Evolutionary conservation across 371 early-diverging fungal species (phyloP).

Genomic region (Rhizomucor miehei): DNA sequence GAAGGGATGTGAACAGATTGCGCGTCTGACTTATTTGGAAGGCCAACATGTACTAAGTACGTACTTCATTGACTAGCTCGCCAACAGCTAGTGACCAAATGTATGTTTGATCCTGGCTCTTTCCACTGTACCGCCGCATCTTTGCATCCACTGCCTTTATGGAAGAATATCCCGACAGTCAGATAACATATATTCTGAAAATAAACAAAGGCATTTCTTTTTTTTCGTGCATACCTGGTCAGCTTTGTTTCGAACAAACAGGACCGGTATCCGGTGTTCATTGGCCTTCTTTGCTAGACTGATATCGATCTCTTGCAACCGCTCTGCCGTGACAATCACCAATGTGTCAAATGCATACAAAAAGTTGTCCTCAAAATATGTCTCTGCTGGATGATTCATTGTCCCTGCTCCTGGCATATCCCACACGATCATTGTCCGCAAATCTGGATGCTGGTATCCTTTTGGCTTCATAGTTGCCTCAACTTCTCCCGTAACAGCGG

Average conservation of each 20-base stretch:
- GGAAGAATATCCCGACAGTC: too few species aligned
- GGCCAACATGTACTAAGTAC: too few species aligned
- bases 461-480: slow-evolving; percentile 36
- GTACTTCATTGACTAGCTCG: slow-evolving; percentile 35
- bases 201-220: too few species aligned
- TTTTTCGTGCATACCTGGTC: slow-evolving; percentile 28
- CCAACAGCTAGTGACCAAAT: slow-evolving; percentile 35
- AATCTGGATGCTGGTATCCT: slow-evolving; percentile 43
- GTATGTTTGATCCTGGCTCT: slow-evolving; percentile 10
- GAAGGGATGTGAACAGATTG: not conserved
- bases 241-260: slow-evolving; percentile 45
- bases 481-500: slow-evolving; percentile 40
- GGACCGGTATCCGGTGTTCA: slow-evolving; percentile 30
- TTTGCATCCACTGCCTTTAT: slow-evolving; percentile 36
- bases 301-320: slow-evolving; percentile 33
- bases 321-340: slow-evolving; percentile 43
- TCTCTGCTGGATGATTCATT: slow-evolving; percentile 31
- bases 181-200: too few species aligned
- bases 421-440: slow-evolving; percentile 42
- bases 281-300: slow-evolving; percentile 35
- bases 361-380: slow-evolving; percentile 48
- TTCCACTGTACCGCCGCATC: slow-evolving; percentile 16
- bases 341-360: slow-evolving; percentile 47
- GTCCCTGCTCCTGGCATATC: slow-evolving; percentile 54
- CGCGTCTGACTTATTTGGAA: too few species aligned